phyloP scores from a whole-genome alignment of 441 rosid species.

The Rhodomyrtus psidioides region DNA sequence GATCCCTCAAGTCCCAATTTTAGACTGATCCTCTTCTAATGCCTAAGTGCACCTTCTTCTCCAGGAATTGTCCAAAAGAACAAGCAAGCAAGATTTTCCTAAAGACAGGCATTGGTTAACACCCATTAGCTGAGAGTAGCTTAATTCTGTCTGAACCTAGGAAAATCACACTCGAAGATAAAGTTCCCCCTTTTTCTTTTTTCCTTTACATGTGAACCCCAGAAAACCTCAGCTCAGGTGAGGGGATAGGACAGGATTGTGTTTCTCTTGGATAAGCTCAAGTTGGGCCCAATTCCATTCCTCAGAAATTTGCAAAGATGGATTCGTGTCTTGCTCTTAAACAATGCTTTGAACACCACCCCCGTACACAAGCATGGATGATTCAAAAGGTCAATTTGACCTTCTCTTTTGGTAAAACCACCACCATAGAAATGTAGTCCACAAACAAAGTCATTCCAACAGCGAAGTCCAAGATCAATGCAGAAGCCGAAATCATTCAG shows the following conservation, averaged over 20 bases:
- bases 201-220: background rate
- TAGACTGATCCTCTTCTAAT: background rate
- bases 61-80: background rate
- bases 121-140: background rate
- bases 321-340: background rate
- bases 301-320: background rate
- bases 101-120: background rate
- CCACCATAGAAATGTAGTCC: background rate
- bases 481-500: background rate
- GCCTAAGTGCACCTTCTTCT: background rate
- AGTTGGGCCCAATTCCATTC: background rate
- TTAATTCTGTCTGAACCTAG: background rate
- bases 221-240: background rate
- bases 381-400: background rate
- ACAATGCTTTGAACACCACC: background rate
- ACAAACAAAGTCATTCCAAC: background rate
- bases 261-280: background rate
- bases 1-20: background rate
- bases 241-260: background rate
- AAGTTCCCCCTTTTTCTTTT: background rate
- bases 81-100: background rate
- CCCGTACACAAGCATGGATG: background rate
- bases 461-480: background rate
- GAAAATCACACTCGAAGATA: background rate
- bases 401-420: background rate